These are phyloP conservation scores for Suillus spraguei DNA, from an alignment of 768 basidiomycete genomes.

Conservation along the genomic window DNA sequence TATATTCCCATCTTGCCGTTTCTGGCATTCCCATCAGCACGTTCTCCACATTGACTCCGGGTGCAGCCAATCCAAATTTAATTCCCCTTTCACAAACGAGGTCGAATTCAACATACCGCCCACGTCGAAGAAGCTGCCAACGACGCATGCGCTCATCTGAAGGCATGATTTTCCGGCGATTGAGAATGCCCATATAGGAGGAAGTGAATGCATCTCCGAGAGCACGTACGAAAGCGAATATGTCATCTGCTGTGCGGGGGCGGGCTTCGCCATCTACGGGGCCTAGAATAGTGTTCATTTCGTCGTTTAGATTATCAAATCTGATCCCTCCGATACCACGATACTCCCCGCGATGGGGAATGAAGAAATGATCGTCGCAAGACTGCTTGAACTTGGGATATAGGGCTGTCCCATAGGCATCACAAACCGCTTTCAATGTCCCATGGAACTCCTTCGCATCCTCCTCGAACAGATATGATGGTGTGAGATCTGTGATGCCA, in stretches of 20 bases:
- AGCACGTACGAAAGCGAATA: constrained; percentile 47
- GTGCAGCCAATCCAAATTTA: constrained; percentile 63
- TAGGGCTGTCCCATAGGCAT: constrained; percentile 41
- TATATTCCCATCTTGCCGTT: constrained; percentile 71
- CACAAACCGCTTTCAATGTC: constrained; percentile 45
- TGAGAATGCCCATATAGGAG: constrained; percentile 48
- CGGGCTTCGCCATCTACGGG: constrained; percentile 12
- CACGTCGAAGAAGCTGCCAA: constrained; percentile 57
- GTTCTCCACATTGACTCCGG: constrained; percentile 63
- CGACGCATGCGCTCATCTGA: constrained; percentile 37
- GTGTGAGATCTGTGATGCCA: constrained; percentile 45
- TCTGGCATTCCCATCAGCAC: constrained; percentile 69
- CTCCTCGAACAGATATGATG: constrained; percentile 48
- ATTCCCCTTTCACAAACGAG: constrained; percentile 71
- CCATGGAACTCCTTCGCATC: constrained; percentile 52
- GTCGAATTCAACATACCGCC: constrained; percentile 62
- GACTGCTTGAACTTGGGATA: constrained; percentile 51
- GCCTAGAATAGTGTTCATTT: constrained; percentile 28
- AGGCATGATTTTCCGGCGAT: constrained; percentile 38
- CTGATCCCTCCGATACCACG: constrained; percentile 57
- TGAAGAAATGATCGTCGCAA: constrained; percentile 57
- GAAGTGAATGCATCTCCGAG: constrained; percentile 49
- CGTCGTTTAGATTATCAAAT: constrained; percentile 52
- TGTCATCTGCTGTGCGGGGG: constrained; percentile 34
- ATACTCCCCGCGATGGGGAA: constrained; percentile 53